Evolutionary conservation across 2,329 filamentous ascomycete genomes (phyloP).

Genomic region (Ophiostoma triangulosporum): DNA sequence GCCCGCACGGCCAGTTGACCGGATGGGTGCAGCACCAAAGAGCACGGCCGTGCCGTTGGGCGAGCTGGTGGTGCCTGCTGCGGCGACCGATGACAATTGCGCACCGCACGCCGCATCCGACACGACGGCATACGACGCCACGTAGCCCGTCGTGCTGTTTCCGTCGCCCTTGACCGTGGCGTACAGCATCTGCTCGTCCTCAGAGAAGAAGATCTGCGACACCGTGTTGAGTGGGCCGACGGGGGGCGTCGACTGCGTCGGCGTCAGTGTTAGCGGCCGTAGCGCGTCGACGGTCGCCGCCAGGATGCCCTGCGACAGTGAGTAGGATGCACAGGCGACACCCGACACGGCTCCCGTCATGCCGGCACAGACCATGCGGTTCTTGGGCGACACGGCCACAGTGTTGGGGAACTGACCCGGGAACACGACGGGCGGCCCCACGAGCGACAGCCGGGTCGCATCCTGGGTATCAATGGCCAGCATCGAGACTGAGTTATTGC

Average conservation of each 20-base stretch:
- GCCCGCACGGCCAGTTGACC: constrained; percentile 9
- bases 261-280: constrained; percentile 30
- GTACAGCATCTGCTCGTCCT: constrained; percentile 36
- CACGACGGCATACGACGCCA: constrained; percentile 36
- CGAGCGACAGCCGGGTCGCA: constrained; percentile 29
- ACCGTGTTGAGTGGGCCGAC: constrained; percentile 43
- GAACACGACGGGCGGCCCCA: constrained; percentile 29
- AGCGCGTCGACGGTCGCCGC: constrained; percentile 28
- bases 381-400: constrained; percentile 31
- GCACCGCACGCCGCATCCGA: background rate
- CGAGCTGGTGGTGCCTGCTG: constrained; percentile 24
- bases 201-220: constrained; percentile 46
- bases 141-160: constrained; percentile 38
- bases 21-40: constrained; percentile 37
- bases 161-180: constrained; percentile 49
- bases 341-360: constrained; percentile 30
- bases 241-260: constrained; percentile 42
- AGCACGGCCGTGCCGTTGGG: constrained; percentile 41
- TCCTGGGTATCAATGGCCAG: constrained; percentile 29
- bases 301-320: constrained; percentile 21
- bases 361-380: constrained; percentile 33
- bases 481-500: constrained; percentile 37
- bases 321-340: constrained; percentile 30
- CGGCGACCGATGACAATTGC: constrained; percentile 14
- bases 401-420: constrained; percentile 40